phyloP scores from a whole-genome alignment of 176 grass and related monocot species.

The Oryza meyeriana region DNA sequence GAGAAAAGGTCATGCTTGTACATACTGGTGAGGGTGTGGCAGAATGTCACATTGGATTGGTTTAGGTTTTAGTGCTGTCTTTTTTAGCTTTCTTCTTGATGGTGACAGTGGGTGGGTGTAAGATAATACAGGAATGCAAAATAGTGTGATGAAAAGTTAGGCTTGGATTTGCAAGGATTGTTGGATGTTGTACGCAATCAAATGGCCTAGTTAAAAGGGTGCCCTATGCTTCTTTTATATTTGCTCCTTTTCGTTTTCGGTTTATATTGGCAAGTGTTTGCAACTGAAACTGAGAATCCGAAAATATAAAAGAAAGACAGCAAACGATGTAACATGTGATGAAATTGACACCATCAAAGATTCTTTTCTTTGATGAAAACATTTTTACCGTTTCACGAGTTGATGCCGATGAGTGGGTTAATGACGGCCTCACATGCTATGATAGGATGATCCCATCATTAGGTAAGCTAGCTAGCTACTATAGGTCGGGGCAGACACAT shows the following conservation, averaged over 20 bases:
- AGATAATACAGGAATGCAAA: slow-evolving; percentile 25
- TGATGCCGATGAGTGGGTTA: not conserved
- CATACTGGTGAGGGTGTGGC: slow-evolving; percentile 48
- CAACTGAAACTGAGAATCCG: not conserved
- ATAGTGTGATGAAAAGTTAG: slow-evolving; percentile 37
- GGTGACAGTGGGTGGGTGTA: slow-evolving; percentile 15
- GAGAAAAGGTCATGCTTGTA: not conserved
- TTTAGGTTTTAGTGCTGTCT: slow-evolving; percentile 1
- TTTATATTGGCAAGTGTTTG: not conserved
- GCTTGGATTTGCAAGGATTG: slow-evolving; percentile 32
- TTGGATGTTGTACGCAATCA: slow-evolving; percentile 21
- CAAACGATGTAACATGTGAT: slow-evolving; percentile 13
- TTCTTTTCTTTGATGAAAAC: not conserved
- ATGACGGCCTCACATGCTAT: not conserved
- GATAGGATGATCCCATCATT: not conserved
- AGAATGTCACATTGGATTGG: slow-evolving; percentile 37
- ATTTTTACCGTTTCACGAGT: not conserved
- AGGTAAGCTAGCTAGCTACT: not conserved
- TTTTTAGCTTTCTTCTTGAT: slow-evolving; percentile 36
- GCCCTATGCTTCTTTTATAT: not conserved
- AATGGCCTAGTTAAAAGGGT: slow-evolving; percentile 3
- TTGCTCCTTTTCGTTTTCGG: not conserved
- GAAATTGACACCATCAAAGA: not conserved
- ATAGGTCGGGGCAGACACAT: not conserved
- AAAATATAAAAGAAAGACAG: not conserved